These are phyloP conservation scores for Alternaria sp. DNA, from an alignment of 2,329 filamentous ascomycete species.

Conservation along the genomic window DNA sequence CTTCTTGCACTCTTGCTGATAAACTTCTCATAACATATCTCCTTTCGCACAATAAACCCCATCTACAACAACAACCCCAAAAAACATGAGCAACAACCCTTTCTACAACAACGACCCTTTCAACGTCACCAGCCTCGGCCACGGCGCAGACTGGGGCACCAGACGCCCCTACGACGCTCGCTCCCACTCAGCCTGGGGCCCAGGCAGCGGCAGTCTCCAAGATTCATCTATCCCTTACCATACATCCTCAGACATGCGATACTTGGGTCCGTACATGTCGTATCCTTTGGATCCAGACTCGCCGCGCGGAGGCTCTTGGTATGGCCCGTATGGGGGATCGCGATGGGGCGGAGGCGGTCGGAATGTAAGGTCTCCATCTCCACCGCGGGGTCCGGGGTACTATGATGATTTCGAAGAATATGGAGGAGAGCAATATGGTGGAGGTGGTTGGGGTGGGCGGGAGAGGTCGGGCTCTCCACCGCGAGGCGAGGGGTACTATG, in stretches of 20 bases:
- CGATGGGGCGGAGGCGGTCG: neutral
- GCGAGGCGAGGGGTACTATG: neutral
- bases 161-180: neutral
- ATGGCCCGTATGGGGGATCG: neutral
- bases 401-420: neutral
- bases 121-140: neutral
- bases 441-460: neutral
- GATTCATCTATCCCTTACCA: neutral
- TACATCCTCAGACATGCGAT: neutral
- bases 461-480: neutral
- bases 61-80: neutral
- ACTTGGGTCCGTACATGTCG: neutral
- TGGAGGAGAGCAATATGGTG: neutral
- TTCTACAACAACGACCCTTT: neutral
- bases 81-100: neutral
- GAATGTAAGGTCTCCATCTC: neutral
- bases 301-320: neutral
- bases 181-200: neutral
- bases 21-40: neutral
- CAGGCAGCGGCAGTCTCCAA: neutral
- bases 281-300: neutral
- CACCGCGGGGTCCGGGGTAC: neutral
- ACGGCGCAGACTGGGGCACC: neutral
- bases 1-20: neutral
- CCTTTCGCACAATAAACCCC: neutral